Conservation (phyloP, 2,329 filamentous ascomycete species). For the Xylariaceae sp. region DNA sequence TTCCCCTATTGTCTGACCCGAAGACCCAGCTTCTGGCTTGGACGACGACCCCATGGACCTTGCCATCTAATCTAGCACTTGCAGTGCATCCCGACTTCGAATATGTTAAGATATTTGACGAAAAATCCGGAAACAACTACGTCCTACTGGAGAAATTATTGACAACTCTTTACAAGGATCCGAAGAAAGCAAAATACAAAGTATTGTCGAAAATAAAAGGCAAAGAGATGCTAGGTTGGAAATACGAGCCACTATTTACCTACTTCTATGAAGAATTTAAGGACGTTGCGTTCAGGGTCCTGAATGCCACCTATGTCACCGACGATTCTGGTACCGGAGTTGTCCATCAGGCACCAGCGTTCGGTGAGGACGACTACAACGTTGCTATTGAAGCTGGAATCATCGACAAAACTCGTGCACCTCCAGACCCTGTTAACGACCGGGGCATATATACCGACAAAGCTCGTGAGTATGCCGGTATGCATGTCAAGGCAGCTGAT, state of each 20-base stretch:
- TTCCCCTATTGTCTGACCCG: conserved; percentile 80
- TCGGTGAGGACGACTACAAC: conserved; percentile 95
- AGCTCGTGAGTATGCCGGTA: conserved; percentile 80
- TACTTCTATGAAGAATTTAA: conserved; percentile 92
- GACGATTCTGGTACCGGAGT: conserved; percentile 91
- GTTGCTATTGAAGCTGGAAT: conserved; percentile 78
- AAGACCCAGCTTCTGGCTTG: conserved; percentile 80
- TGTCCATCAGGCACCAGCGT: conserved; percentile 91
- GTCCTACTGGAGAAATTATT: conserved; percentile 84
- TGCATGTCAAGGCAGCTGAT: conserved; percentile 91
- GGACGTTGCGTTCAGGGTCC: conserved; percentile 78
- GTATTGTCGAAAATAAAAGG: conserved; percentile 80
- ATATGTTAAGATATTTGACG: conserved; percentile 85
- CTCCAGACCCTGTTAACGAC: conserved; percentile 92
- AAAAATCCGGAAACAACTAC: conserved; percentile 81
- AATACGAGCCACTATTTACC: conserved; percentile 85
- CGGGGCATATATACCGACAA: conserved; percentile 78
- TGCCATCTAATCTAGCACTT: conserved; percentile 80
- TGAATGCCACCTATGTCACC: conserved; percentile 86
- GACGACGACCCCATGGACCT: conserved; percentile 88
- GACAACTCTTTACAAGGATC: conserved; percentile 87
- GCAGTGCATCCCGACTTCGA: conserved; percentile 83
- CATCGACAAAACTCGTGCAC: conserved; percentile 75
- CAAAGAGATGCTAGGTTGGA: conserved; percentile 84
- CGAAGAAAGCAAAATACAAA: conserved; percentile 93